phyloP scores from a whole-genome alignment of 140 eudicot species.

The Erigeron philadelphicus region DNA sequence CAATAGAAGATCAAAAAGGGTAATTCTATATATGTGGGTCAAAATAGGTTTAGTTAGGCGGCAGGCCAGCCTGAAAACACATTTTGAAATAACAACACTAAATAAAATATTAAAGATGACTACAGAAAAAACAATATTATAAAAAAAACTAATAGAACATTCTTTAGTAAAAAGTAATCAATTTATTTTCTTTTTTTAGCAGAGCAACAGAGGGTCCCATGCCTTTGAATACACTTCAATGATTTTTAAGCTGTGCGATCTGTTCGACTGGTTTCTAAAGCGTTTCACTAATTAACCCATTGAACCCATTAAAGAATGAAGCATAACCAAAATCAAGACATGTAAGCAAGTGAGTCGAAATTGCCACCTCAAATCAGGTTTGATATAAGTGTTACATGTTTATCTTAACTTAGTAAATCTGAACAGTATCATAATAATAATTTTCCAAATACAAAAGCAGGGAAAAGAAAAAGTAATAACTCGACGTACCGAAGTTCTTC shows the following conservation, averaged over 20 bases:
- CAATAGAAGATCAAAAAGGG: too few species aligned
- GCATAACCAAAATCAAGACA: conserved; percentile 1
- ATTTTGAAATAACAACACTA: too few species aligned
- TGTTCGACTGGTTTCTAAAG: background rate
- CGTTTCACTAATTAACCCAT: background rate
- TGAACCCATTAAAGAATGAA: conserved; percentile 31
- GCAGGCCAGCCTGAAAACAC: background rate
- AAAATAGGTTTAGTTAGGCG: background rate
- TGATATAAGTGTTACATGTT: background rate
- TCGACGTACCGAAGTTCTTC: conserved; percentile 74
- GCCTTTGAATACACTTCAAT: background rate
- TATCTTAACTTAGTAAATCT: too few species aligned
- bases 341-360: background rate
- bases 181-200: background rate
- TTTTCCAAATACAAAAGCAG: background rate
- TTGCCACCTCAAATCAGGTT: background rate
- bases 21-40: too few species aligned
- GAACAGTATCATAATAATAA: background rate
- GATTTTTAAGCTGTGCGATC: background rate
- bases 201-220: background rate
- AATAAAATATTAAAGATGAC: too few species aligned
- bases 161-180: too few species aligned
- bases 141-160: too few species aligned
- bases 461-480: background rate
- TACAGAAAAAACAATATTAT: too few species aligned